Base-by-base conservation (phyloP, 768 basidiomycete genomes). In the Cystoderma amianthinum region DNA sequence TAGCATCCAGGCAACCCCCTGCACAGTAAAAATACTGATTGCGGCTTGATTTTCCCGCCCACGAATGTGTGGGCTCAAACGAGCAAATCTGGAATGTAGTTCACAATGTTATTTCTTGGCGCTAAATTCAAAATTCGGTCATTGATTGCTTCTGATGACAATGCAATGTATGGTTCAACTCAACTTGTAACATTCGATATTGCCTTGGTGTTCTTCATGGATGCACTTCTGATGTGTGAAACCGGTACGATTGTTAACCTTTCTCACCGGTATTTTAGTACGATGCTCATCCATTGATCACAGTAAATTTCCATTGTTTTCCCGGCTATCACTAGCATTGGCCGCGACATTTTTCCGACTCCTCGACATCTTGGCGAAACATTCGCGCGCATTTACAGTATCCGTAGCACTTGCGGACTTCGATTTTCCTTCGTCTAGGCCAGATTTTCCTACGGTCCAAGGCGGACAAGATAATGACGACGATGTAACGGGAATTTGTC, bases 371-470 rank as follows among this genome's bases (percentile, higher is more conserved):
- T 44, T 39, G 44, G 44, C 44, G n/a, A 42, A 50, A 34, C 13
- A 19, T 18, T 17, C 13, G 24, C 23, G 30, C 39, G 30, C 34
- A 45, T 39, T 42, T 11, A 24, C 22, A 5, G 25, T 38, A 13
- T 16, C 12, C n/a, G 38, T 23, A 40, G 36, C 50, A 3, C 36
- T 35, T 41, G 34, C 45, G 6, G 18, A 13, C 10, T 25, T 18
- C 11, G 21, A 37, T 32, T 25, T 32, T 34, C 19, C 33, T 19
- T 32, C 32, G 33, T 47, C 45, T 38, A 33, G 44, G 48, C 11
- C n/a, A 23, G 11, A 49, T 39, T 37, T 51, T 49, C 50, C 50
- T 51, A 48, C 49, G 43, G 23, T 51, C 15, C 23, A 36, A 17
- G 35, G 17, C 11, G 2, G 2, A 21, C 17, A 13, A 38, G 16